phyloP scores from a whole-genome alignment of 139 green algal genomes.

The Edaphochlamys debaryana region DNA sequence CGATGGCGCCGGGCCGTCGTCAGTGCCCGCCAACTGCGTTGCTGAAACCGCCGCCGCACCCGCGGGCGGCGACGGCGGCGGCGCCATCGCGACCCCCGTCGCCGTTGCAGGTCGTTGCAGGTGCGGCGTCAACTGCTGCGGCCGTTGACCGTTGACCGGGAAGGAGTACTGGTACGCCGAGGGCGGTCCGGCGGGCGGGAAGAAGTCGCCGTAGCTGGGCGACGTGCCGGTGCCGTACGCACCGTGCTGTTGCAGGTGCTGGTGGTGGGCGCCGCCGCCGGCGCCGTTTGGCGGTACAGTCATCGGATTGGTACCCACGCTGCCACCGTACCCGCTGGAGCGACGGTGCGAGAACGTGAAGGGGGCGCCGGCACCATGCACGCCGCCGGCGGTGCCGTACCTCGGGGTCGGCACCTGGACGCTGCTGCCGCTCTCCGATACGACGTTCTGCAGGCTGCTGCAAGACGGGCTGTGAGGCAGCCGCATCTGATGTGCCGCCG shows the following conservation, averaged over 20 bases:
- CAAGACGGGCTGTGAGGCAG: not conserved
- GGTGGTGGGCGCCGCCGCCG: not conserved
- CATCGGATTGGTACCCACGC: not conserved
- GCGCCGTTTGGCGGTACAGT: not conserved
- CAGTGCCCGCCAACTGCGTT: too few species aligned
- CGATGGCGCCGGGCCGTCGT: too few species aligned
- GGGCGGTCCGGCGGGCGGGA: too few species aligned
- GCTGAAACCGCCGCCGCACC: too few species aligned
- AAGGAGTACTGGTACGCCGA: not conserved
- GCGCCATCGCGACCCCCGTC: too few species aligned
- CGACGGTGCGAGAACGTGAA: not conserved
- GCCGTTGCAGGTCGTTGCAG: too few species aligned
- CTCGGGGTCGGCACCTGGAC: not conserved
- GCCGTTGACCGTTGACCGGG: too few species aligned
- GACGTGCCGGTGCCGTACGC: not conserved
- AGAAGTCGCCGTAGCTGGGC: not conserved
- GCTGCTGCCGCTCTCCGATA: not conserved
- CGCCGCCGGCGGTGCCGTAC: too few species aligned
- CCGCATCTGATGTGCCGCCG: not conserved
- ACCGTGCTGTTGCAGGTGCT: not conserved
- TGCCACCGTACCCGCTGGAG: not conserved
- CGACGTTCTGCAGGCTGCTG: not conserved
- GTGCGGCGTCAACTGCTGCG: not conserved
- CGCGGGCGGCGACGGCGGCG: too few species aligned
- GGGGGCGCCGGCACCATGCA: not conserved